Percentiles rank a stretch among this genome's conserved stretches.
Evolutionary conservation across 352 stramenopile species (phyloP).

Genomic region (Phytophthora macrochlamydospora): DNA sequence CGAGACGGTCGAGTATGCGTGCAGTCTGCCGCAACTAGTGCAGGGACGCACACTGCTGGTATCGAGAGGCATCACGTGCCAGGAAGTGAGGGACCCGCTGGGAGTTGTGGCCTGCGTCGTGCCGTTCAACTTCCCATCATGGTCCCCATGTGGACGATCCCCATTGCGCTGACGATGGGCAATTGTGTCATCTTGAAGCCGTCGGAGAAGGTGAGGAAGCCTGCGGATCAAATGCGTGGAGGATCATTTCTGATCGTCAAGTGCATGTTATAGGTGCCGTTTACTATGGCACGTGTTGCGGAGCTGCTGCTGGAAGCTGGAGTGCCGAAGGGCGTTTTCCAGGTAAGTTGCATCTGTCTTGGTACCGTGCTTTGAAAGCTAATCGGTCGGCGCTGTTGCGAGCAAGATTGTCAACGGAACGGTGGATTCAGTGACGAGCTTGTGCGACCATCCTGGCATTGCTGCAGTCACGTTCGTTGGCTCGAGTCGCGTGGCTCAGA

Average conservation of each 20-base stretch:
- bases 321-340: conserved; percentile 95
- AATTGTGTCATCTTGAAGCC: conserved; percentile 98
- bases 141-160: conserved; percentile 98
- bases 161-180: conserved; percentile 95
- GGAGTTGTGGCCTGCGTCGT: conserved; percentile 94
- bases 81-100: conserved; percentile 92
- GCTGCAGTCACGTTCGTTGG: conserved; percentile 96
- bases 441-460: conserved; percentile 94
- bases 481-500: conserved; percentile 92
- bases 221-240: background rate
- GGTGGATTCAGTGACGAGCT: conserved; percentile 86
- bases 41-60: conserved; percentile 90
- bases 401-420: conserved; percentile 93
- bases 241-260: background rate
- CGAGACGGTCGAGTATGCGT: conserved; percentile 98
- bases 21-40: conserved; percentile 90
- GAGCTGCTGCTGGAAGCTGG: conserved; percentile 92
- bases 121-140: conserved; percentile 98
- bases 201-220: conserved; percentile 91
- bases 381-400: background rate
- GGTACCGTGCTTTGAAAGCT: background rate
- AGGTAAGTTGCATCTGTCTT: conserved; percentile 36
- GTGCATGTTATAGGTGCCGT: conserved; percentile 57
- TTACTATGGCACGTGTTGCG: conserved; percentile 92
- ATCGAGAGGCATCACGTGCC: conserved; percentile 92